A percentile compares a stretch with the other conserved stretches of the same genome.
phyloP scores from a whole-genome alignment of 495 filamentous ascomycete genomes.

The Collariella sp. region DNA sequence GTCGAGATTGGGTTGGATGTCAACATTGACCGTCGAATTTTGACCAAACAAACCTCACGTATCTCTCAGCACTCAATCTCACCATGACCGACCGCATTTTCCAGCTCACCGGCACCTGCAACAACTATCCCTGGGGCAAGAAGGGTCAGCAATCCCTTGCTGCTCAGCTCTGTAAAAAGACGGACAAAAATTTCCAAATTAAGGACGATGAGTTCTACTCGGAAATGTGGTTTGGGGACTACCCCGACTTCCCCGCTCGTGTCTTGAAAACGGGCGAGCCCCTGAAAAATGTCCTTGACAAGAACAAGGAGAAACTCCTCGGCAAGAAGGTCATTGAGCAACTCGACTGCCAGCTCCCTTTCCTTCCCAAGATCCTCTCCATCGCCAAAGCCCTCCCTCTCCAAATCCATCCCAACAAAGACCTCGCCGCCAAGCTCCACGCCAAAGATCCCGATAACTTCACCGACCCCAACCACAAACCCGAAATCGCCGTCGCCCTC shows the following conservation, averaged over 20 bases:
- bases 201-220: conserved; percentile 57
- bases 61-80: neutral
- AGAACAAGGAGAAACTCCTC: conserved; percentile 54
- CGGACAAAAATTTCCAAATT: conserved; percentile 56
- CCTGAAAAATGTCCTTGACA: conserved; percentile 56
- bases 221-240: conserved; percentile 77
- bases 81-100: conserved; percentile 32
- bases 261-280: conserved; percentile 53
- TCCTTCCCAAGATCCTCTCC: conserved; percentile 61
- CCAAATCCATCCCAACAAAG: conserved; percentile 70
- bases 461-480: conserved; percentile 70
- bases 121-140: conserved; percentile 58
- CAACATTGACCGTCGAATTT: neutral
- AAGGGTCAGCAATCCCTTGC: conserved; percentile 64
- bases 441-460: conserved; percentile 54
- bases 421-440: conserved; percentile 55
- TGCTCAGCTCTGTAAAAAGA: conserved; percentile 58
- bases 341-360: conserved; percentile 60
- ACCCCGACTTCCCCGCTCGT: conserved; percentile 60
- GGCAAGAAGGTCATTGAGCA: conserved; percentile 55
- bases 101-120: conserved; percentile 45
- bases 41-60: neutral
- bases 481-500: conserved; percentile 70
- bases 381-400: conserved; percentile 71
- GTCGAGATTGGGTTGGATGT: too few species aligned